Base-by-base conservation (phyloP, 1,139 yeast genomes). In the Blastobotrys illinoisensis region DNA sequence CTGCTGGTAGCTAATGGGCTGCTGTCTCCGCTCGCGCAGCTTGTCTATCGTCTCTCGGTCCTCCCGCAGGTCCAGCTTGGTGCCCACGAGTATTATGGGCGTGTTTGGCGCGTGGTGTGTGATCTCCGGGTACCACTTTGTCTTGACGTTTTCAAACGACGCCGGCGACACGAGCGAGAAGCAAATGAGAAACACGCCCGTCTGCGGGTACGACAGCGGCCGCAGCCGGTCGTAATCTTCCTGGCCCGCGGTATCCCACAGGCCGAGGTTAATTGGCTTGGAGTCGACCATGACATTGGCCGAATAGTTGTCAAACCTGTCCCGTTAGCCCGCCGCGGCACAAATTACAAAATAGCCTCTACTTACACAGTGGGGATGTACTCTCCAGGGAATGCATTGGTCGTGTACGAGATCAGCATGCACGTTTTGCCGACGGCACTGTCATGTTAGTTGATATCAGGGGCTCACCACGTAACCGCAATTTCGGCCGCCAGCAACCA, bases 191-290 rank as follows among this genome's bases (percentile, higher is more conserved):
- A 90, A 90, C 47, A 90, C 86, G 64, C 89, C 96, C 0, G 97
- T 89, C 66, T 90, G 96, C 1, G 97, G 97, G 67, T 90, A 90
- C 18, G 95, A 86, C 60, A 90, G 76, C 4, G 97, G 97, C 72
- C 97, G 80, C 67, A 90, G 78, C 60, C 97, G 78, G 70, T 90
- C 97, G 71, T 90, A 90, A 70, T 90, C 97, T 66, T 88, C 87
- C 72, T 90, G 97, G 26, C 97, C 97, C 7, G 97, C 97, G n/a
- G 97, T 90, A 79, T 90, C 97, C 96, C 97, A 90, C 53, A 90
- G 78, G 21, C 95, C 96, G 52, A 90, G 76, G 65, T 87, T 87
- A 63, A 88, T 85, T 53, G 86, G 86, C 64, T 85, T 89, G 47
- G 87, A 87, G 64, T 86, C 93, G 44, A 85, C 86, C 80, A 88